A percentile compares a stretch with the other conserved stretches of the same genome.
These are phyloP conservation scores for Dioscorea dumetorum DNA, from an alignment of 106 monocot species.

Conservation along the genomic window DNA sequence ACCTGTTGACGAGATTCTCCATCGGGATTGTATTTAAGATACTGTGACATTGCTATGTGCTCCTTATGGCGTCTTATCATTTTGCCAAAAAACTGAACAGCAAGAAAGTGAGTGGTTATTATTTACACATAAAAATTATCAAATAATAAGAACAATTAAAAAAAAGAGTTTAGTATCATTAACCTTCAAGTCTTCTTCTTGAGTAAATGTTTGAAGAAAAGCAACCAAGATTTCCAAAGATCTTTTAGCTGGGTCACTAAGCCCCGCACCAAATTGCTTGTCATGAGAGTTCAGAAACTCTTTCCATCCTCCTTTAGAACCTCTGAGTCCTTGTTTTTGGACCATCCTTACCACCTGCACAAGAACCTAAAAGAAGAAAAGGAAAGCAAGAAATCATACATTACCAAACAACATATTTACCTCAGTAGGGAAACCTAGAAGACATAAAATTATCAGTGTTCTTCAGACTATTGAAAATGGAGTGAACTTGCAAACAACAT, in stretches of 20 bases:
- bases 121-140: background rate
- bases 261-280: slow-evolving; percentile 31
- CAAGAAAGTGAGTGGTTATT: background rate
- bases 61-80: slow-evolving; percentile 22
- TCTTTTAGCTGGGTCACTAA: slow-evolving; percentile 57
- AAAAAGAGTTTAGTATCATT: background rate
- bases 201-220: slow-evolving; percentile 41
- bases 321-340: slow-evolving; percentile 44
- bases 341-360: slow-evolving; percentile 47
- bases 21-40: slow-evolving; percentile 15
- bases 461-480: too few relatives aligned
- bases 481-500: too few relatives aligned
- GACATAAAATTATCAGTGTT: too few relatives aligned
- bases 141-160: too few relatives aligned
- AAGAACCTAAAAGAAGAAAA: slow-evolving; percentile 36
- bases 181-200: slow-evolving; percentile 36
- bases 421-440: too few relatives aligned
- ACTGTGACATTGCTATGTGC: slow-evolving; percentile 17
- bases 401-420: too few relatives aligned
- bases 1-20: slow-evolving; percentile 45
- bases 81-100: slow-evolving; percentile 37
- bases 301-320: slow-evolving; percentile 58
- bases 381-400: too few relatives aligned
- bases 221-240: slow-evolving; percentile 31
- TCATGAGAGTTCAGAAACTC: slow-evolving; percentile 40